Base-by-base conservation (phyloP, 257 asterid species). In the Mitragyna speciosa region DNA sequence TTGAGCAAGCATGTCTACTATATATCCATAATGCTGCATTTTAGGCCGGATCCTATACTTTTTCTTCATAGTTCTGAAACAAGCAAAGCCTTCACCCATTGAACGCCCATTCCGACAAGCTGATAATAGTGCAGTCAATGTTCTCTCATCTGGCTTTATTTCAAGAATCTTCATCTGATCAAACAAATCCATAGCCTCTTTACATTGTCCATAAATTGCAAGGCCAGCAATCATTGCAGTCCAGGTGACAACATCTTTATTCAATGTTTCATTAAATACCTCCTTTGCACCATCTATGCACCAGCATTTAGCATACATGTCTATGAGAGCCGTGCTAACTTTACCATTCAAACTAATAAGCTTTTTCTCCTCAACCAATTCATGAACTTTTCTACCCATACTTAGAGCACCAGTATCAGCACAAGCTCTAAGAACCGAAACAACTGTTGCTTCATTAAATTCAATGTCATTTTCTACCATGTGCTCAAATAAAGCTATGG, bases 341-440 rank as follows among this genome's bases (percentile, higher is more conserved):
- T 82, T 81, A 31, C 76, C 58, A 31, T 78, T 78, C 67, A 70
- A 56, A 26, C 66, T 48, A 77, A 77, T 28, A 47, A 49, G 19
- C 68, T 30, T 0, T 51, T 45, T 58, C n/a, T 78, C 73, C 45
- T 82, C 70, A 66, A 78, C 79, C 20, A 82, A 76, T 14, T 12
- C 48, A 65, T 85, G 68, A 66, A 78, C 81, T 26, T 78, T 79
- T 63, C 22, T 28, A 65, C 84, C 83, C 33, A 79, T 22, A 31
- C 36, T 68, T 33, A 82, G 72, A 12, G 88, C 79, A 19, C 82
- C 86, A 41, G 80, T 47, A 22, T 85, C 88, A 51, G 84, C 79
- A 64, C 86, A 82, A 48, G 66, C 86, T 76, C 86, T 65, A 17
- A 85, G 73, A 49, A 82, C 84, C 19, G 84, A 85, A 24, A 81